Evolutionary conservation across 78 protist genomes (phyloP).

Genomic region (Isochrysis galbana): DNA sequence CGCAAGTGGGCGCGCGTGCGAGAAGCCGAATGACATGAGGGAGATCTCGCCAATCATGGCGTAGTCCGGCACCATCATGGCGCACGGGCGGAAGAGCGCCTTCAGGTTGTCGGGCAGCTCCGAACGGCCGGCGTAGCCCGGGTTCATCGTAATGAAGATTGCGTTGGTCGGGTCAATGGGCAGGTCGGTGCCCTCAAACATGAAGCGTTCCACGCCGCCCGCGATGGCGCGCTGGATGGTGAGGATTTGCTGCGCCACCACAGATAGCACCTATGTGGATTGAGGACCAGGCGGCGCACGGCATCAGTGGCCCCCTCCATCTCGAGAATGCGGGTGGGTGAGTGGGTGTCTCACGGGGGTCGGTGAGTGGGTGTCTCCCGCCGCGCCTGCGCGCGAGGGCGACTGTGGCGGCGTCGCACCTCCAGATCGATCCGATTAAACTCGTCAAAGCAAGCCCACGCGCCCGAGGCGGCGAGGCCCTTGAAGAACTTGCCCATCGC

Average conservation of each 20-base stretch:
- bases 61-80: constrained; percentile 91
- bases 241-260: constrained; percentile 71
- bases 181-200: constrained; percentile 45
- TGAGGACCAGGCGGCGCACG: too few relatives aligned
- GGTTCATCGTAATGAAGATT: constrained; percentile 86
- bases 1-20: constrained; percentile 41
- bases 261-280: too few relatives aligned
- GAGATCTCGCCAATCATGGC: constrained; percentile 89
- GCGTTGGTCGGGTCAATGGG: constrained; percentile 57
- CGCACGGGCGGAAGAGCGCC: constrained; percentile 86
- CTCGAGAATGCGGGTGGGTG: too few relatives aligned
- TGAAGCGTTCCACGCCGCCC: constrained; percentile 5
- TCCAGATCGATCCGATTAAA: constrained; percentile 81
- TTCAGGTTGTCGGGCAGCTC: constrained; percentile 78
- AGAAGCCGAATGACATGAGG: constrained; percentile 83
- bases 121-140: constrained; percentile 83
- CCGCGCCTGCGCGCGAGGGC: too few relatives aligned
- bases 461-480: constrained; percentile 69
- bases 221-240: constrained; percentile 50
- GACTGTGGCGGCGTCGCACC: too few relatives aligned
- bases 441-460: constrained; percentile 83
- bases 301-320: too few relatives aligned
- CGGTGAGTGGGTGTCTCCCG: too few relatives aligned
- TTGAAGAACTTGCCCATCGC: constrained; percentile 75
- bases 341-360: too few relatives aligned